A percentile compares a stretch with the other conserved stretches of the same genome.
Conservation (phyloP, 306 rosid species). For the Inga leiocalycina region DNA sequence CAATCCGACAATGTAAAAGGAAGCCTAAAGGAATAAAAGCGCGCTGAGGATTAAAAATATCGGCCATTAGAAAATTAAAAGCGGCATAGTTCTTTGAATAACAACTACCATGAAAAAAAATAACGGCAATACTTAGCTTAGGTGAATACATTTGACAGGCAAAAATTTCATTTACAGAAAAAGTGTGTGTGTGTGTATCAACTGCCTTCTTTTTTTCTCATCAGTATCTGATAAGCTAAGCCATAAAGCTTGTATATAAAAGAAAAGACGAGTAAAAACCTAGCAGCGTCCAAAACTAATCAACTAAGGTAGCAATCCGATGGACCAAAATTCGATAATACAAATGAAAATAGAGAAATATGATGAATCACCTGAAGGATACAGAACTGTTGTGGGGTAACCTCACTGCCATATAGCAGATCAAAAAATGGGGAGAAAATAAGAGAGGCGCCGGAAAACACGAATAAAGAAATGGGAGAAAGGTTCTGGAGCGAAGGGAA, state of each 20-base stretch:
- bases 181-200: background rate
- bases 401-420: slow-evolving; percentile 62
- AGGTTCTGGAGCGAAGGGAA: background rate
- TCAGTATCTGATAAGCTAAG: background rate
- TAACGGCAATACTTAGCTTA: background rate
- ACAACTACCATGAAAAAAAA: background rate
- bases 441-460: slow-evolving; percentile 13
- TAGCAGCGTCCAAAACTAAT: slow-evolving; percentile 3
- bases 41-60: background rate
- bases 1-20: background rate
- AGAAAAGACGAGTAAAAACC: slow-evolving; percentile 35
- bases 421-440: slow-evolving; percentile 20
- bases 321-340: background rate
- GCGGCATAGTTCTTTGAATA: background rate
- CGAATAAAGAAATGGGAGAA: slow-evolving; percentile 6
- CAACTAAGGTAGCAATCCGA: slow-evolving; percentile 8
- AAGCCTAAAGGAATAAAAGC: background rate
- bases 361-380: slow-evolving; percentile 59
- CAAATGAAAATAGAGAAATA: background rate
- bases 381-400: slow-evolving; percentile 51
- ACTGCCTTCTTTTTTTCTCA: background rate
- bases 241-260: background rate
- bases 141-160: background rate
- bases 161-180: background rate
- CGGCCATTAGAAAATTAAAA: background rate